These are phyloP conservation scores for carrot (Daucus carota) DNA, from an alignment of 129 eudicot genomes.

Conservation along the genomic window DNA sequence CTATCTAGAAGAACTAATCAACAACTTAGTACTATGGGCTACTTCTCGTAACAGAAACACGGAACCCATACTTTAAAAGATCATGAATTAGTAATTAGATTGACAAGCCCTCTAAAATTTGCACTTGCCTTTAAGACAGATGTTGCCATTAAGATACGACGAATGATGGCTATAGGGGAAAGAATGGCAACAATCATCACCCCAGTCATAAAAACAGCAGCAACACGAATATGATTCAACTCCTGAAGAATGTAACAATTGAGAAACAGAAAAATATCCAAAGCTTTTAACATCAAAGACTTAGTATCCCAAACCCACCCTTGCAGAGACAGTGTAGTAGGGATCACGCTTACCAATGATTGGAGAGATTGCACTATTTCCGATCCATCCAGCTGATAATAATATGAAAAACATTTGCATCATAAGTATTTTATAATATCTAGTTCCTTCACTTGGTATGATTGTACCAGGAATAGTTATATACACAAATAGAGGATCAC, in stretches of 20 bases:
- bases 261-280: not conserved
- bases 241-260: constrained; percentile 46
- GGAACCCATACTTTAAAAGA: not conserved
- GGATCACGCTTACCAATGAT: constrained; percentile 88
- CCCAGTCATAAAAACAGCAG: constrained; percentile 66
- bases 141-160: constrained; percentile 80
- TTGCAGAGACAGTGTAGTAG: constrained; percentile 61
- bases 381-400: constrained; percentile 96
- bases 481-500: not conserved
- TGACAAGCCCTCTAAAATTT: not conserved
- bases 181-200: constrained; percentile 68
- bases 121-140: constrained; percentile 82
- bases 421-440: not conserved
- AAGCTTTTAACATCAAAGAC: not conserved
- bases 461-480: too few species aligned
- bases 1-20: not conserved
- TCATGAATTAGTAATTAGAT: not conserved
- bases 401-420: constrained; percentile 15
- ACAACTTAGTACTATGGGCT: not conserved
- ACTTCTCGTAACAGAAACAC: not conserved
- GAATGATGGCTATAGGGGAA: constrained; percentile 73
- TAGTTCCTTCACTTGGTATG: not conserved
- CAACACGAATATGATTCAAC: constrained; percentile 67
- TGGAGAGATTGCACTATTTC: constrained; percentile 84
- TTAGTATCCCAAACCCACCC: constrained; percentile 40